Evolutionary conservation across 1,284 basidiomycete species (phyloP).

Genomic region (Pascua sp.): DNA sequence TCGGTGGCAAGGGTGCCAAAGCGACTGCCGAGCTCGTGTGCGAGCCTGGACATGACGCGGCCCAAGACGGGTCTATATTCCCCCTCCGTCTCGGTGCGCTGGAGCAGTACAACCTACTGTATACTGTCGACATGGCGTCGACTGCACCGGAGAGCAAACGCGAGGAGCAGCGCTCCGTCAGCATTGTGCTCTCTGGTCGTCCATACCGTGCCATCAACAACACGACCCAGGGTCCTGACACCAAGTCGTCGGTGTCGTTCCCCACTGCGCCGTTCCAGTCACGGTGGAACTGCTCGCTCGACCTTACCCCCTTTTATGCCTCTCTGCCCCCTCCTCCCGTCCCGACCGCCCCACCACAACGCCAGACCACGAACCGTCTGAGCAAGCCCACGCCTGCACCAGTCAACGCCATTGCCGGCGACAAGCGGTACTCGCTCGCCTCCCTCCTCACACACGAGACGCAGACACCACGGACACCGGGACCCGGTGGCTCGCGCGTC

Average conservation of each 20-base stretch:
- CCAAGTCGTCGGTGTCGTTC: background rate
- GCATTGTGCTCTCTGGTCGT: constrained; percentile 70
- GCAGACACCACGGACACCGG: background rate
- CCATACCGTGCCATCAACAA: constrained; percentile 48
- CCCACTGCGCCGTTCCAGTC: constrained; percentile 72
- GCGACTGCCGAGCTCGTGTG: constrained; percentile 53
- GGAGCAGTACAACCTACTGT: constrained; percentile 82
- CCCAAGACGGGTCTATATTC: constrained; percentile 49
- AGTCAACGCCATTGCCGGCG: constrained; percentile 44
- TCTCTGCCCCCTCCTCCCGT: constrained; percentile 18
- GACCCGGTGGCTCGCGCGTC: background rate
- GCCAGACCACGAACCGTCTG: constrained; percentile 5
- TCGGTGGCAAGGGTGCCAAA: constrained; percentile 70
- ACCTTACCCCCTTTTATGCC: constrained; percentile 57
- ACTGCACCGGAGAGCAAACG: constrained; percentile 21
- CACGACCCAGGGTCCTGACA: background rate
- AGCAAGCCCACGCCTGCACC: constrained; percentile 16
- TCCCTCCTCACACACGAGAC: constrained; percentile 26
- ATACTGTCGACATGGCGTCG: constrained; percentile 60
- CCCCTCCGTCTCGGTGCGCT: constrained; percentile 64
- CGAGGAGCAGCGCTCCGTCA: constrained; percentile 68
- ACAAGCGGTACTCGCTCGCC: constrained; percentile 47
- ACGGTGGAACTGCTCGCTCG: constrained; percentile 80
- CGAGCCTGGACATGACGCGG: constrained; percentile 31
- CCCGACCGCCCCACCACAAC: constrained; percentile 1